Percentiles rank a stretch among this genome's conserved stretches.
These are phyloP conservation scores for Heritiera fomes DNA, from an alignment of 345 rosid genomes.

Conservation along the genomic window DNA sequence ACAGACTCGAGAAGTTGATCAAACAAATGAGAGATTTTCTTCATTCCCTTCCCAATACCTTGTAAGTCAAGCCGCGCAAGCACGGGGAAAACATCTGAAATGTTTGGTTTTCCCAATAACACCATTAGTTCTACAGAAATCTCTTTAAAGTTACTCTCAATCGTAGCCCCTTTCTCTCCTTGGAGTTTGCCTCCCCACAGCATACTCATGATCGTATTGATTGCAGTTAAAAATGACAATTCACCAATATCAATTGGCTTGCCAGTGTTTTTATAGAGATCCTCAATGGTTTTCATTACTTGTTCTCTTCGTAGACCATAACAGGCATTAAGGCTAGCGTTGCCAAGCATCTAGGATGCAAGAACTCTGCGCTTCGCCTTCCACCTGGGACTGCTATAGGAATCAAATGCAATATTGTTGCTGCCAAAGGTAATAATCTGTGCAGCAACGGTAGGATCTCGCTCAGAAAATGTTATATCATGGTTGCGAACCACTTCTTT, in stretches of 20 bases:
- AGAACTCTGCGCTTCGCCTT: conserved; percentile 26
- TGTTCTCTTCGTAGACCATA: conserved; percentile 13
- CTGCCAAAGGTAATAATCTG: conserved; percentile 26
- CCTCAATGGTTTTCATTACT: conserved; percentile 15
- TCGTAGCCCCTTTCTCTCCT: neutral
- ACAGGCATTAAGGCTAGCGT: conserved; percentile 11
- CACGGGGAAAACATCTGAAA: conserved; percentile 49
- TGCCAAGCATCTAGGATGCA: conserved; percentile 25
- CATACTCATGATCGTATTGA: conserved; percentile 27
- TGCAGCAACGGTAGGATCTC: conserved; percentile 18
- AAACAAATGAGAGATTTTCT: neutral
- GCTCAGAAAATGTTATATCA: conserved; percentile 29
- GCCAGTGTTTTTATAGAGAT: conserved; percentile 11
- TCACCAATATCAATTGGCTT: conserved; percentile 31
- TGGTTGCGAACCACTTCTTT: conserved; percentile 30
- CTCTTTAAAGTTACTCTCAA: conserved; percentile 18
- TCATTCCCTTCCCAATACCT: conserved; percentile 33
- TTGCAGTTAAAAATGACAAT: conserved; percentile 17
- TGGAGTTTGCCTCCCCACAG: conserved; percentile 37
- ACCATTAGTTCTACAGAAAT: conserved; percentile 23
- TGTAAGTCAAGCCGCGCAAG: conserved; percentile 47
- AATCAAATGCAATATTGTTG: conserved; percentile 27
- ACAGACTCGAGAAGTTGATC: conserved; percentile 28
- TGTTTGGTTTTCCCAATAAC: conserved; percentile 35
- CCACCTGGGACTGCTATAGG: conserved; percentile 29